Evolutionary conservation across 2,329 filamentous ascomycete species (phyloP).

Genomic region (Aspergillus fructus): DNA sequence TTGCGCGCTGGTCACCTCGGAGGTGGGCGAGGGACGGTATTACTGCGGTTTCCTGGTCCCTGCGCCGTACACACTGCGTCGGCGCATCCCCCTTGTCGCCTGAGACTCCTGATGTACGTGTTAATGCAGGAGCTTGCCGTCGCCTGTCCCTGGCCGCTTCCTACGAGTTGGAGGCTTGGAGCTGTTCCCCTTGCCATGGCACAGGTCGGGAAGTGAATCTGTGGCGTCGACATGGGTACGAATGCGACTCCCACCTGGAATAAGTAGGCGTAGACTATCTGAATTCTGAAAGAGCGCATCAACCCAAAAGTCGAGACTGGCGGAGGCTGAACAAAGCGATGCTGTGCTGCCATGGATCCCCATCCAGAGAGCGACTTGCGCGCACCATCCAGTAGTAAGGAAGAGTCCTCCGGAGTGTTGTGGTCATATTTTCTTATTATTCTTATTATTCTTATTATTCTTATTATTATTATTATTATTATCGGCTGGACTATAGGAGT

Average conservation of each 20-base stretch:
- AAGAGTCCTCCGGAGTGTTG: neutral
- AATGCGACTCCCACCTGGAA: neutral
- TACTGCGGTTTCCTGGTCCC: neutral
- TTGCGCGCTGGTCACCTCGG: neutral
- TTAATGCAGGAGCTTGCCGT: constrained; percentile 6
- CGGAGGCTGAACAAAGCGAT: neutral
- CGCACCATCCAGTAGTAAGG: constrained; percentile 3
- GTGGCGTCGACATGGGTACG: neutral
- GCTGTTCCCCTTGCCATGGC: neutral
- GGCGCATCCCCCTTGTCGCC: neutral
- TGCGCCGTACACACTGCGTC: neutral
- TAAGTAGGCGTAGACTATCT: neutral
- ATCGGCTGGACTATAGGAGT: constrained; percentile 1
- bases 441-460: neutral
- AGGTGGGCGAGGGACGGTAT: neutral
- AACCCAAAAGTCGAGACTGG: neutral
- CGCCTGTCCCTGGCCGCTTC: neutral
- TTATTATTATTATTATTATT: neutral
- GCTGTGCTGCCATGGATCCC: neutral
- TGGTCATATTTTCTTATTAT: neutral
- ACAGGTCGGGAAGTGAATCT: constrained; percentile 1
- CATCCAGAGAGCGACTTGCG: neutral
- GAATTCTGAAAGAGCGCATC: neutral
- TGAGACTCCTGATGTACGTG: neutral
- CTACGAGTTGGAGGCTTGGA: no score